Evolutionary conservation across 805 yeast genomes (phyloP), one percentile per base, ranked within the genome.

Genomic region (Candida sphagnicola): DNA sequence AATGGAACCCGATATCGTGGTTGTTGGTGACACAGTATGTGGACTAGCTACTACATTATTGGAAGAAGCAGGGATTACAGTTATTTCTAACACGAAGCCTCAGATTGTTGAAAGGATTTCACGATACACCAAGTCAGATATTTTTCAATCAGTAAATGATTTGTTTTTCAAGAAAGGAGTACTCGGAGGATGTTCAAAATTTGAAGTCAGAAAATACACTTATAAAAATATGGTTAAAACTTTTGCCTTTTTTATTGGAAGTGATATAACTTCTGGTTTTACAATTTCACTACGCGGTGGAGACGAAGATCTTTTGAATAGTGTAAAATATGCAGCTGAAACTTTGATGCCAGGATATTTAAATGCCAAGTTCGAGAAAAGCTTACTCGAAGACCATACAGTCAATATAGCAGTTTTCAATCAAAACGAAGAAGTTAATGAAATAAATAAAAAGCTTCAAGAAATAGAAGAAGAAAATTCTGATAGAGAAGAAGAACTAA

Each of bases 261-360:
- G 90, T 46, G 80, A 81, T 26, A 68, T 73, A 8, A 77, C 75
- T 29, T 60, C 82, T 0, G 99, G 99, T 0, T 82, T 90, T 28
- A 89, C 98, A 0, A 75, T 91, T n/a, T 67, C 86, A 11, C 58
- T 93, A n/a, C 67, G 98, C 39, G 99, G 98, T 2, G 83, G 79
- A 1, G 74, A 75, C 47, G 77, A 73, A 36, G 83, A 78, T 2
- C 53, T 70, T 0, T 61, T 91, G 39, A 69, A 78, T 37, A 77
- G 78, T 37, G 73, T 90, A 16, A 93, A 93, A 56, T 80, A 82
- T 37, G 83, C 89, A 2, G 70, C 85, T 3, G 95, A 86, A 47
- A 82, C 91, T 40, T 74, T 90, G 78, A 74, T 85, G 1, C 84
- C 85, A 34, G 85, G 83, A 0, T 75, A 80, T n/a, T 78, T 84